Evolutionary conservation across 805 yeast genomes (phyloP), one percentile per base, ranked within the genome.

Genomic region (Pichia nanzhaoensis): DNA sequence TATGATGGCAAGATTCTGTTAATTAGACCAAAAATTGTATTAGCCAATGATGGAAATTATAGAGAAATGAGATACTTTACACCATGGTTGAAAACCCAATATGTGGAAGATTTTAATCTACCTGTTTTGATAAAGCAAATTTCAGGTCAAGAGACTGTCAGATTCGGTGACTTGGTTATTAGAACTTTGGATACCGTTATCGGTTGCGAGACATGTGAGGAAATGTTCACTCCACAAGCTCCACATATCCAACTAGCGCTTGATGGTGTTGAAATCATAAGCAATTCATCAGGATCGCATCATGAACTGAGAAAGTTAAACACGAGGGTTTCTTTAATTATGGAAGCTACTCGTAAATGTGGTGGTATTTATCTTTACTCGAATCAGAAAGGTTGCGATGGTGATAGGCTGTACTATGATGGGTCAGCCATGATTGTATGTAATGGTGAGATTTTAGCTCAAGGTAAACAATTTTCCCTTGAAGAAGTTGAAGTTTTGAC

Each of bases 121-220:
- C 99, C 99, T 3, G 72, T 81, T 44, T 59, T 69, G 53, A 78
- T 93, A 44, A 78, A 77, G 49, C 70, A 71, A 50, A 61, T 83
- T 39, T 78, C 90, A 0, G 82, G 80, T 16, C 96, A 89, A 62
- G 30, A 41, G 5, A 51, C 64, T 21, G 64, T 69, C 12, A 77
- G 75, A 24, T 81, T 93, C 64, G 99, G 99, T 42, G 98, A 93
- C 69, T 95, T 95, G 45, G 84, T 87, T 4, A 69, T 93, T 37
- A 78, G 84, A 42, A 84, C 96, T 1, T 60, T 78, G 47, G 97
- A 90, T 56, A 88, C 98, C 0, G 81, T 84, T 37, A 73, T 93
- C 45, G 99, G 99, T n/a, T 87, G 91, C 37, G 99, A 93, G 65
- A 95, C 99, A 0, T 93, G 99, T 64, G 99, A 93, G 63, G 99